Conservation (phyloP, 2,329 filamentous ascomycete genomes). For the Fusarium liriodendri region DNA sequence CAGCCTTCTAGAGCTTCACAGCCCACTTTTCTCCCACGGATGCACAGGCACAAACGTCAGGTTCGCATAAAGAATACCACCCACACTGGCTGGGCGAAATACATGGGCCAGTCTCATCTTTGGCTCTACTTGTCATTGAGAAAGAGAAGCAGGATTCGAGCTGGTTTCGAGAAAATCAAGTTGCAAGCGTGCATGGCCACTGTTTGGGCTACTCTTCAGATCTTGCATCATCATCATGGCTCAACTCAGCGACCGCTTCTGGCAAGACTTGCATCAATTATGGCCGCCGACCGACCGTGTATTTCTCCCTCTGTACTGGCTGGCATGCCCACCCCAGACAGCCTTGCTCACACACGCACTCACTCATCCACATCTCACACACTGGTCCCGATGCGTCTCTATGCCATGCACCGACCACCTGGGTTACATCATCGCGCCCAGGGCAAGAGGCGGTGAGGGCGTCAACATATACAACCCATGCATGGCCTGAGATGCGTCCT, state of each 20-base stretch:
- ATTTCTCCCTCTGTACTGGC: slow-evolving; percentile 13
- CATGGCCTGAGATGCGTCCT: slow-evolving; percentile 35
- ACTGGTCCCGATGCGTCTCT: slow-evolving; percentile 31
- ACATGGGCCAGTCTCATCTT: slow-evolving; percentile 1
- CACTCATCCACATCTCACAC: slow-evolving; percentile 32
- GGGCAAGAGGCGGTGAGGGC: slow-evolving; percentile 43
- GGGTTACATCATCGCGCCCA: slow-evolving; percentile 41
- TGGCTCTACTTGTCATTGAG: neutral
- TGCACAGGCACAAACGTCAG: slow-evolving; percentile 41
- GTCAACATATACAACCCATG: slow-evolving; percentile 31
- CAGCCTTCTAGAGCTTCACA: slow-evolving; percentile 23
- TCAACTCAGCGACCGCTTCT: slow-evolving; percentile 1
- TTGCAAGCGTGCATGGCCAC: neutral
- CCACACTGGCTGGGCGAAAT: slow-evolving; percentile 11
- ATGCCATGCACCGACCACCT: slow-evolving; percentile 36
- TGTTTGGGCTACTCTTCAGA: slow-evolving; percentile 3
- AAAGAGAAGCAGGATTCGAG: neutral
- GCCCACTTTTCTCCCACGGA: slow-evolving; percentile 16
- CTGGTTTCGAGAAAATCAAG: neutral
- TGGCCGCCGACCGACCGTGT: slow-evolving; percentile 23
- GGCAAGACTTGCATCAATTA: neutral
- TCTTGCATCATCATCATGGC: slow-evolving; percentile 22
- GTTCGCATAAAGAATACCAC: slow-evolving; percentile 41
- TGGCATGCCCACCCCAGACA: slow-evolving; percentile 17
- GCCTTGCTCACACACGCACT: slow-evolving; percentile 10